Evolutionary conservation across 2,329 filamentous ascomycete species (phyloP).

Genomic region (Diaporthe sp.): DNA sequence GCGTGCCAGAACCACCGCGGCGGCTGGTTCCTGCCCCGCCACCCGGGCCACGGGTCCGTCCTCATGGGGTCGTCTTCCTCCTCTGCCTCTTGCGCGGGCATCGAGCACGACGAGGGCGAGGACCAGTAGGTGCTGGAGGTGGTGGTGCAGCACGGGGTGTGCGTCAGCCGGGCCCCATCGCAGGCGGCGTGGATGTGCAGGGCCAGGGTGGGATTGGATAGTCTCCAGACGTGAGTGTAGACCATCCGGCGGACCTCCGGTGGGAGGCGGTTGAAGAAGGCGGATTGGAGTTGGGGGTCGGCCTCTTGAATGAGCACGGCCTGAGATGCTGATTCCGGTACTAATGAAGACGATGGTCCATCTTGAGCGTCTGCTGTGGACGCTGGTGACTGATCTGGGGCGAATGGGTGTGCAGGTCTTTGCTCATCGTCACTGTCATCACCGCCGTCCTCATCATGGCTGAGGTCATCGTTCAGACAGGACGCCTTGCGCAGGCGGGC

Average conservation of each 20-base stretch:
- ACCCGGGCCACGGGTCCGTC: slow-evolving; percentile 38
- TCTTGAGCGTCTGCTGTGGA: background rate
- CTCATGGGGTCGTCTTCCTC: slow-evolving; percentile 37
- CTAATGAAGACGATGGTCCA: background rate
- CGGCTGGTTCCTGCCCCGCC: slow-evolving; percentile 34
- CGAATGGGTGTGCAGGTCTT: background rate
- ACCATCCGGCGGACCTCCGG: slow-evolving; percentile 39
- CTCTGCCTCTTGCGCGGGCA: background rate
- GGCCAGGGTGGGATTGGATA: slow-evolving; percentile 31
- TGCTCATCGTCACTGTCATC: background rate
- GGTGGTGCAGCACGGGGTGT: slow-evolving; percentile 28
- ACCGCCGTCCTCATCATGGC: background rate
- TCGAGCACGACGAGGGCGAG: too few species aligned
- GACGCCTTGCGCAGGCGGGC: slow-evolving; percentile 37
- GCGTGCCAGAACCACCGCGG: slow-evolving; percentile 44
- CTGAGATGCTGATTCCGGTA: background rate
- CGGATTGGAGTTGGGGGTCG: slow-evolving; percentile 39
- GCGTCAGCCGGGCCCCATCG: slow-evolving; percentile 23
- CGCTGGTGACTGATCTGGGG: background rate
- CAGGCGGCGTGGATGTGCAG: slow-evolving; percentile 37
- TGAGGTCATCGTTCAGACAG: slow-evolving; percentile 18
- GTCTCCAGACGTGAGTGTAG: slow-evolving; percentile 38
- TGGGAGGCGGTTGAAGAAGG: slow-evolving; percentile 41
- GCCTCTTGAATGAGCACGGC: background rate
- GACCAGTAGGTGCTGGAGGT: too few species aligned